phyloP scores from a whole-genome alignment of 2,329 filamentous ascomycete genomes.

The Colletotrichum siamense region DNA sequence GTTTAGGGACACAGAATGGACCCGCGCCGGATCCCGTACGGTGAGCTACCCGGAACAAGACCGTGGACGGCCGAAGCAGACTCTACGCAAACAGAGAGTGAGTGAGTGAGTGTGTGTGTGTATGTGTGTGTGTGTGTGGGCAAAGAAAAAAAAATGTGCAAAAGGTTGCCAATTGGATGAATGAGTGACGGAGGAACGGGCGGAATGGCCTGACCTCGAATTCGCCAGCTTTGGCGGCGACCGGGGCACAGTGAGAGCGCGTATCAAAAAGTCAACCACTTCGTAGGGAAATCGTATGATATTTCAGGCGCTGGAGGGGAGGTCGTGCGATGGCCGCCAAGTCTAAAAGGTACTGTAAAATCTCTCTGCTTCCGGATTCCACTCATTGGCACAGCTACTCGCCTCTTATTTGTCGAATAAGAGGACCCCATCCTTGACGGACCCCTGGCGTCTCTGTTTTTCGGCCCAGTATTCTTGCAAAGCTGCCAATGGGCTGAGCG shows the following conservation, averaged over 20 bases:
- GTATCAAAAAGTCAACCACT: constrained; percentile 23
- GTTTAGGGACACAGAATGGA: background rate
- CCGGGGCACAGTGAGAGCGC: constrained; percentile 15
- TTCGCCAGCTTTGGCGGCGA: constrained; percentile 22
- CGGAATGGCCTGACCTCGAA: constrained; percentile 24
- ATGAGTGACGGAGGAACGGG: constrained; percentile 7
- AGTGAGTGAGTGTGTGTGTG: background rate
- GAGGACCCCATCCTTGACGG: background rate
- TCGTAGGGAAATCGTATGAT: constrained; percentile 40
- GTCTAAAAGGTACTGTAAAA: background rate
- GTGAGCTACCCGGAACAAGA: constrained; percentile 12
- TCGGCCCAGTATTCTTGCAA: background rate
- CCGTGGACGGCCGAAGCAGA: constrained; percentile 3
- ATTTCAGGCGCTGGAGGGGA: constrained; percentile 39
- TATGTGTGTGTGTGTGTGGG: background rate
- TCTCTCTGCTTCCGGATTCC: background rate
- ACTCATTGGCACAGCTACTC: background rate
- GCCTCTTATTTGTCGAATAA: background rate
- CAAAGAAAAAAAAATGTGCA: background rate
- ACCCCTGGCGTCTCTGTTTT: background rate
- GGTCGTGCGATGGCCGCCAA: constrained; percentile 25
- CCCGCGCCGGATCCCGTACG: constrained; percentile 14
- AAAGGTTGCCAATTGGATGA: constrained; percentile 1
- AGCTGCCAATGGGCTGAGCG: background rate
- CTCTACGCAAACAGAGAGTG: background rate